These are phyloP conservation scores for Penicillium sp. DNA, from an alignment of 2,329 filamentous ascomycete species.

Conservation along the genomic window DNA sequence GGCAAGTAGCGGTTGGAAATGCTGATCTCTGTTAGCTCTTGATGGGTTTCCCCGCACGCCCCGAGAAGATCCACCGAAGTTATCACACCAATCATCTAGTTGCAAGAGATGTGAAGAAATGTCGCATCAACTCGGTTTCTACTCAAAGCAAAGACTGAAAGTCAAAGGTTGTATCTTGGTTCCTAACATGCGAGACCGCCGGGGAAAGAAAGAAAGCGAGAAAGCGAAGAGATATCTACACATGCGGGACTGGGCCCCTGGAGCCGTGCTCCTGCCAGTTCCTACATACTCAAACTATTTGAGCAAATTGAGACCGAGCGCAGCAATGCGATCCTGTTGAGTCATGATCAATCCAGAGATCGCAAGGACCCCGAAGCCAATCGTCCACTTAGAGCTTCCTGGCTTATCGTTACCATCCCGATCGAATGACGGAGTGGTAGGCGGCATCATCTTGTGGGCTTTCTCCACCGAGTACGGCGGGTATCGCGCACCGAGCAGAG, in stretches of 20 bases:
- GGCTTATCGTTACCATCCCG: constrained; percentile 19
- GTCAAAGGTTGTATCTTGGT: too few species aligned
- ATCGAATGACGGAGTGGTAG: constrained; percentile 14
- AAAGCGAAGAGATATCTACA: too few species aligned
- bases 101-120: background rate
- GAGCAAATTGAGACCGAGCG: constrained; percentile 3
- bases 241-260: too few species aligned
- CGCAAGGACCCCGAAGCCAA: constrained; percentile 14
- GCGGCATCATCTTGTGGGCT: constrained; percentile 11
- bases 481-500: constrained; percentile 16
- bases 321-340: background rate
- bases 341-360: constrained; percentile 5
- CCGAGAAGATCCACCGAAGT: background rate
- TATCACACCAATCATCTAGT: background rate
- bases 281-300: background rate
- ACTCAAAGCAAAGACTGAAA: too few species aligned
- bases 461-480: constrained; percentile 21
- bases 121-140: background rate
- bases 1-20: background rate
- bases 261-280: background rate
- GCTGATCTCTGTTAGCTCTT: background rate
- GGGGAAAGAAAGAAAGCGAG: too few species aligned
- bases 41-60: background rate
- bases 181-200: too few species aligned
- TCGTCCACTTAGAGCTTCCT: constrained; percentile 9